Conservation (phyloP, 1,284 basidiomycete genomes). For the Rhizoctonia solani region DNA sequence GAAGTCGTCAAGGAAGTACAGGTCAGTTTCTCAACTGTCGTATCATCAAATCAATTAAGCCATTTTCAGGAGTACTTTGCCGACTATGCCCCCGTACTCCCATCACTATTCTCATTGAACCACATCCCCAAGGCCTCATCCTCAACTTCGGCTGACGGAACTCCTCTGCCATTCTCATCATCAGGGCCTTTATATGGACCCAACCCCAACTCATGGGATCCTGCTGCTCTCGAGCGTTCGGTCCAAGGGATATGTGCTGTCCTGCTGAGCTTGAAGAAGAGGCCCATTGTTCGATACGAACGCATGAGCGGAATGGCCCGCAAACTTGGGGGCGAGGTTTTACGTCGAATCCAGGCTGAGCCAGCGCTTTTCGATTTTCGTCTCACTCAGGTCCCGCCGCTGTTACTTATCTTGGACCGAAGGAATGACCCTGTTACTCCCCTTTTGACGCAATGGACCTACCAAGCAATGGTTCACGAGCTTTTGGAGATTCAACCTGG, state of each 20-base stretch:
- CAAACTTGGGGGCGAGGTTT: constrained; percentile 84
- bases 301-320: constrained; percentile 90
- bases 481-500: constrained; percentile 93
- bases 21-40: constrained; percentile 54
- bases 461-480: constrained; percentile 99
- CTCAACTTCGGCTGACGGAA: constrained; percentile 21
- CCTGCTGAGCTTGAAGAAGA: constrained; percentile 94
- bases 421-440: constrained; percentile 98
- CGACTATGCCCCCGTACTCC: constrained; percentile 87
- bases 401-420: constrained; percentile 82
- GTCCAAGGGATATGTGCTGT: constrained; percentile 86
- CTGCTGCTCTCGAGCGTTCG: constrained; percentile 74
- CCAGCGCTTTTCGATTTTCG: constrained; percentile 77
- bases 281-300: constrained; percentile 92
- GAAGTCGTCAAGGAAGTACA: constrained; percentile 97
- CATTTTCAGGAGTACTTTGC: constrained; percentile 87
- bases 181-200: constrained; percentile 69
- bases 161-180: constrained; percentile 45
- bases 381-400: constrained; percentile 70
- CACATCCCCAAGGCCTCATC: constrained; percentile 55
- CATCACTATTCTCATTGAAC: constrained; percentile 88
- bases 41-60: constrained; percentile 2
- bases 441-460: constrained; percentile 98
- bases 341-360: constrained; percentile 69
- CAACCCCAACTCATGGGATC: constrained; percentile 68